Conservation (phyloP, 2,329 filamentous ascomycete species). For the Colletotrichum cereale region DNA sequence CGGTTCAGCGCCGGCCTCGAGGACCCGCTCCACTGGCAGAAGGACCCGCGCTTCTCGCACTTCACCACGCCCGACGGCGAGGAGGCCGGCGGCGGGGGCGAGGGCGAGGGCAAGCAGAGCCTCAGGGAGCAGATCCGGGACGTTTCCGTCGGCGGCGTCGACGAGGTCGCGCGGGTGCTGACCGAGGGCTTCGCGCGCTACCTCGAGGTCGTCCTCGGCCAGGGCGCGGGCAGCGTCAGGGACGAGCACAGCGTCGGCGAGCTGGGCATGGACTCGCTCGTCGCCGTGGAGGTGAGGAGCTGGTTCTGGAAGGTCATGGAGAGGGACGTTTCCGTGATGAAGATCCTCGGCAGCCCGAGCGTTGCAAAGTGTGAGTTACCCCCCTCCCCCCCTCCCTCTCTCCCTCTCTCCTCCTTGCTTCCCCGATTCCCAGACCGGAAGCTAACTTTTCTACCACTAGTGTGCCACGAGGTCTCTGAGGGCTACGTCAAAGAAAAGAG, state of each 20-base stretch:
- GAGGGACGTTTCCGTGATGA: conserved; percentile 59
- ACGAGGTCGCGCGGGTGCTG: conserved; percentile 46
- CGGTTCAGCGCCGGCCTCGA: conserved; percentile 50
- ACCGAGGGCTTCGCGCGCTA: conserved; percentile 45
- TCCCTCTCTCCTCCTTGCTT: too few relatives aligned
- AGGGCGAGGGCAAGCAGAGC: conserved; percentile 36
- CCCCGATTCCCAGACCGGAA: neutral
- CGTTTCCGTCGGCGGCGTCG: conserved; percentile 32
- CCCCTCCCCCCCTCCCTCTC: neutral
- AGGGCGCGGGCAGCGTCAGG: conserved; percentile 45
- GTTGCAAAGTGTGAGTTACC: conserved; percentile 41
- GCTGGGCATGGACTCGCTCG: conserved; percentile 47
- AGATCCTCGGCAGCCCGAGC: conserved; percentile 54
- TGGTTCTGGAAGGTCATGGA: conserved; percentile 62
- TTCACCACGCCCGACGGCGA: conserved; percentile 45
- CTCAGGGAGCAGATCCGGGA: conserved; percentile 48
- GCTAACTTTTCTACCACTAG: conserved; percentile 11
- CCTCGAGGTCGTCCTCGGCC: conserved; percentile 42
- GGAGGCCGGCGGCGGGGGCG: conserved; percentile 2
- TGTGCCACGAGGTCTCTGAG: conserved; percentile 33
- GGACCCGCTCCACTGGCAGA: conserved; percentile 56
- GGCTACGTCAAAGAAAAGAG: conserved; percentile 14
- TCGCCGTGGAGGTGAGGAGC: conserved; percentile 53
- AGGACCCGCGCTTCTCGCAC: conserved; percentile 59
- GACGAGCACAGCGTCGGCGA: conserved; percentile 50